These are phyloP conservation scores for Phytophthora meadii DNA, from an alignment of 352 stramenopile species.

Conservation along the genomic window DNA sequence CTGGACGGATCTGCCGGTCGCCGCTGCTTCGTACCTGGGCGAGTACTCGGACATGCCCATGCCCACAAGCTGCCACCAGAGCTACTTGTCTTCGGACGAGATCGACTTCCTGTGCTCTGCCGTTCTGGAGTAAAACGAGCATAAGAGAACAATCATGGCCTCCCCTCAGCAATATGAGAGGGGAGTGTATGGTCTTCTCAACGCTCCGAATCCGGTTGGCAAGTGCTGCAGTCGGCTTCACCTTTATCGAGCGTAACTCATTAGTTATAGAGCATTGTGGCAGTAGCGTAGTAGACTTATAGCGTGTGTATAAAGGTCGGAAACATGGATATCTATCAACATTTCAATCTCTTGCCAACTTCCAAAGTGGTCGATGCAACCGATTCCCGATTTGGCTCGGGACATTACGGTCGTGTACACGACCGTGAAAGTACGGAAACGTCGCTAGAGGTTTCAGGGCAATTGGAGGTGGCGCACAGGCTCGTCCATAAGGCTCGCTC, in stretches of 20 bases:
- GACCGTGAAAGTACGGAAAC: constrained; percentile 31
- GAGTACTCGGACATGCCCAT: constrained; percentile 33
- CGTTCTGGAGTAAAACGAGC: constrained; percentile 67
- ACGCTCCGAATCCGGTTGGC: constrained; percentile 35
- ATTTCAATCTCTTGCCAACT: neutral
- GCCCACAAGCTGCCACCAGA: constrained; percentile 38
- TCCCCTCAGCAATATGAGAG: constrained; percentile 18
- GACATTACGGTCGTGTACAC: constrained; percentile 16
- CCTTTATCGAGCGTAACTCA: constrained; percentile 19
- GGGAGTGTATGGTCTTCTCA: neutral
- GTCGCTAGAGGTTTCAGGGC: constrained; percentile 42
- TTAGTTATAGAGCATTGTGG: constrained; percentile 32
- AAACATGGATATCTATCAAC: constrained; percentile 35
- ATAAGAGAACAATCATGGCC: neutral
- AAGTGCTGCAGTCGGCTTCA: constrained; percentile 63
- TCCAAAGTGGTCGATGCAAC: constrained; percentile 22
- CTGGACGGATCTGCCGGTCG: constrained; percentile 61
- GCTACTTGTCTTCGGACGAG: constrained; percentile 80
- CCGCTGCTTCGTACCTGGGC: constrained; percentile 26
- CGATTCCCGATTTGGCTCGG: constrained; percentile 28
- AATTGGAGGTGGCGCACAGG: constrained; percentile 23
- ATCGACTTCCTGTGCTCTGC: constrained; percentile 88
- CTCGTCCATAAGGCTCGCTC: neutral
- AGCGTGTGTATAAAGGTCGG: constrained; percentile 26
- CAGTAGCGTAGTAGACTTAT: constrained; percentile 31